These are phyloP conservation scores for Penicillium antarcticum DNA, from an alignment of 495 filamentous ascomycete species.

Conservation along the genomic window DNA sequence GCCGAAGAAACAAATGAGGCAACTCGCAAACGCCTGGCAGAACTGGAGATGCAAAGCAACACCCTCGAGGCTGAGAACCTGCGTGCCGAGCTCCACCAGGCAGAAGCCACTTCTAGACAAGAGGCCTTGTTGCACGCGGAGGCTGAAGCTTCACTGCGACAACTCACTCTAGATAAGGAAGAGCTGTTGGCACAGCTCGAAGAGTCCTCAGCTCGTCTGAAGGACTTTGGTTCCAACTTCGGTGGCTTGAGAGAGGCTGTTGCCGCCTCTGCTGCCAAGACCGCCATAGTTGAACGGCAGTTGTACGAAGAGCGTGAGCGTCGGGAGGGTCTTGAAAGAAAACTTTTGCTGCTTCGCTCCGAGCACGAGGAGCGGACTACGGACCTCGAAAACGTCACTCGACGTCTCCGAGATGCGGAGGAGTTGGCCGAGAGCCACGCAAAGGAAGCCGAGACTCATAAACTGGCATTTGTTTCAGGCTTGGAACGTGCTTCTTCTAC, in stretches of 20 bases:
- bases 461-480: constrained; percentile 76
- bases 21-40: constrained; percentile 75
- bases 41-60: constrained; percentile 82
- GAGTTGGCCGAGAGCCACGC: constrained; percentile 87
- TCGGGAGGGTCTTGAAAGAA: constrained; percentile 73
- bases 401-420: constrained; percentile 79
- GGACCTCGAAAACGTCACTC: constrained; percentile 72
- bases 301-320: constrained; percentile 79
- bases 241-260: constrained; percentile 75
- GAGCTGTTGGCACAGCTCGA: constrained; percentile 70
- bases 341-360: constrained; percentile 71
- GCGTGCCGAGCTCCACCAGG: constrained; percentile 76
- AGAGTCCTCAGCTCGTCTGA: constrained; percentile 61
- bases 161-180: constrained; percentile 78
- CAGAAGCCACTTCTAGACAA: constrained; percentile 70
- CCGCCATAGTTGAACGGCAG: constrained; percentile 70
- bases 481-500: constrained; percentile 60
- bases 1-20: constrained; percentile 86
- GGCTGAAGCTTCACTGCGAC: constrained; percentile 65
- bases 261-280: constrained; percentile 71
- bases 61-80: constrained; percentile 79
- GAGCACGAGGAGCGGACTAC: constrained; percentile 82
- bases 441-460: constrained; percentile 82
- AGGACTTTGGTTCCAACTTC: constrained; percentile 70
- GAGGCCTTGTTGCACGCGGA: constrained; percentile 73